Evolutionary conservation across 2,329 filamentous ascomycete species (phyloP), one percentile per base, ranked within the genome.

Genomic region (Exophiala viscosa): DNA sequence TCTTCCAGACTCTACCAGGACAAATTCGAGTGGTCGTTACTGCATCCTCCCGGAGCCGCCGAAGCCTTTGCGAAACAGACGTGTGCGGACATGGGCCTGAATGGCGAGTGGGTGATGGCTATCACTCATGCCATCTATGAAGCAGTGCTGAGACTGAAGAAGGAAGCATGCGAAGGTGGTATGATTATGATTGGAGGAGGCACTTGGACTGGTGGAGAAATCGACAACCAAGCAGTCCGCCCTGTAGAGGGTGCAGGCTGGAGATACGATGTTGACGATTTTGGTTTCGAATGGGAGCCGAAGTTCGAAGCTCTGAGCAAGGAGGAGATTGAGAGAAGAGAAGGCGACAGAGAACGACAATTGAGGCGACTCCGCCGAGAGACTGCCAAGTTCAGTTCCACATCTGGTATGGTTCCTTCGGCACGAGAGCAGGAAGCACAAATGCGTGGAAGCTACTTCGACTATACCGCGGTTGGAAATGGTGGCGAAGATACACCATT

Each of bases 121-220:
- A 89, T 99, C 75, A 89, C 93, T 11, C 92, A 96, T 66, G 93
- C 91, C 32, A 97, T 99, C 62, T 97, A 97, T 70, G 93, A 99
- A 70, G 88, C 93, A 8, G 90, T 95, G 0, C 71, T 97, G 58
- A 87, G 88, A 42, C 75, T 96, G 31, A 97, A 97, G 74, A 99
- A 99, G 70, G 93, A 97, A 66, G 90, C 91, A 1, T 95, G 91
- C 65, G 93, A 97, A 69, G 90, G 90, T 35, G 90, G 90, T 34
- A 90, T 90, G 1, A 74, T 96, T 6, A 85, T 96, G n/a, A 78
- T 83, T 13, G 59, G 59, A 6, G 60, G 61, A 14, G 59, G 60
- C 13, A 32, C 48, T 9, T 62, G 61, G 55, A 86, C 86, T 36
- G 81, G 82, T 52, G 84, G 79, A 14, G 89, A 95, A 56, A 84